Percentiles rank a stretch among this genome's conserved stretches.
Evolutionary conservation across 2,329 filamentous ascomycete species (phyloP).

Genomic region (Monosporascus sp.): DNA sequence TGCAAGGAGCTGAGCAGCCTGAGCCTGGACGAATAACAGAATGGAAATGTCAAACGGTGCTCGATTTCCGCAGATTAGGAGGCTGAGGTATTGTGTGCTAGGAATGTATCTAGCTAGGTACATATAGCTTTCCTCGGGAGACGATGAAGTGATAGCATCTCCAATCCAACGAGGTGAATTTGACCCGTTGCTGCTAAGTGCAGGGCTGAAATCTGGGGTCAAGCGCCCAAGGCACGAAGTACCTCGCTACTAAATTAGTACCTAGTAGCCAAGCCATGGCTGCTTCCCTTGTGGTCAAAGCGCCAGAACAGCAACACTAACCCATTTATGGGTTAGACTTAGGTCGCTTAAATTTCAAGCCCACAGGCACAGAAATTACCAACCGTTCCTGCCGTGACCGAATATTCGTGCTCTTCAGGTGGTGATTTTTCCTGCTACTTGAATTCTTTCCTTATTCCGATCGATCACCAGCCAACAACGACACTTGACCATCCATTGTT

Average conservation of each 20-base stretch:
- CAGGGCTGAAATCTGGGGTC: too few species aligned
- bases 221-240: too few species aligned
- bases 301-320: not conserved
- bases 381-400: not conserved
- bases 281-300: not conserved
- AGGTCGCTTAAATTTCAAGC: not conserved
- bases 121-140: too few species aligned
- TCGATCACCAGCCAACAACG: conserved; percentile 22
- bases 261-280: not conserved
- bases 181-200: too few species aligned
- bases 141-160: too few species aligned
- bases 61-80: not conserved
- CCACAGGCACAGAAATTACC: conserved; percentile 1
- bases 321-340: not conserved
- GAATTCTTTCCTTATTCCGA: conserved; percentile 8
- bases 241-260: not conserved
- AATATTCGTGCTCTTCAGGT: not conserved
- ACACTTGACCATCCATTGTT: conserved; percentile 30
- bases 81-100: too few species aligned
- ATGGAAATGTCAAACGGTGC: not conserved
- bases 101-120: too few species aligned
- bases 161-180: too few species aligned
- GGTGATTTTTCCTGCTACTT: conserved; percentile 15
- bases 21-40: not conserved
- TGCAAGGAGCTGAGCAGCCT: not conserved